Evolutionary conservation across 306 rosid species (phyloP).

Genomic region (Dryas octopetala): DNA sequence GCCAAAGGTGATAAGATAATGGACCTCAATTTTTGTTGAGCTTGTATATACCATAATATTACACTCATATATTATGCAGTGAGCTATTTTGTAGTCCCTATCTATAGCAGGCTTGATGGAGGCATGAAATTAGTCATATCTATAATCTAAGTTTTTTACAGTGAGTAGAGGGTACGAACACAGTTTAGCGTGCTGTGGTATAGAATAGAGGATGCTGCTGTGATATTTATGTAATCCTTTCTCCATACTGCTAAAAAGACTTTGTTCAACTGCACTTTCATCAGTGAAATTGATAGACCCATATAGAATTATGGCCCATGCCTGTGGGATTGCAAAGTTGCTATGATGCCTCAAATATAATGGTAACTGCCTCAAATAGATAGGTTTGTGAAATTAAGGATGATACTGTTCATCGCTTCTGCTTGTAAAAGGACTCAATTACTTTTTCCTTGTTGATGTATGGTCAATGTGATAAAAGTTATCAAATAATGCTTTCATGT

Average conservation of each 20-base stretch:
- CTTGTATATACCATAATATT: neutral
- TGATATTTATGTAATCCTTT: neutral
- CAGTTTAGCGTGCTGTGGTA: neutral
- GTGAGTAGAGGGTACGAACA: neutral
- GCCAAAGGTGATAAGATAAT: conserved; percentile 65
- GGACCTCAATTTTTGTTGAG: neutral
- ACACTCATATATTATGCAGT: neutral
- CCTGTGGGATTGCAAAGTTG: neutral
- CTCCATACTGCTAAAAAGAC: neutral
- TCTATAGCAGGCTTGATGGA: neutral
- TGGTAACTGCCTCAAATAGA: neutral
- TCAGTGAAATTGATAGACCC: neutral
- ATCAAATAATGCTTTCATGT: neutral
- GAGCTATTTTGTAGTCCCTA: conserved; percentile 1
- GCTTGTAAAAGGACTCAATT: neutral
- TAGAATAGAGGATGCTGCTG: neutral
- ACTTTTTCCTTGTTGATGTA: too few relatives aligned
- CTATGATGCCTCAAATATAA: neutral
- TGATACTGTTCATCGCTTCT: neutral
- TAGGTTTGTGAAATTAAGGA: conserved; percentile 8
- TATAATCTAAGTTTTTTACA: neutral
- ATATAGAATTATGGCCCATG: neutral
- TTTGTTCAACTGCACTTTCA: neutral
- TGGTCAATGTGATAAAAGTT: too few relatives aligned
- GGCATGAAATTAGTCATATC: neutral